Conservation (phyloP, 768 basidiomycete genomes). For the Mycena olivaceomarginata region DNA sequence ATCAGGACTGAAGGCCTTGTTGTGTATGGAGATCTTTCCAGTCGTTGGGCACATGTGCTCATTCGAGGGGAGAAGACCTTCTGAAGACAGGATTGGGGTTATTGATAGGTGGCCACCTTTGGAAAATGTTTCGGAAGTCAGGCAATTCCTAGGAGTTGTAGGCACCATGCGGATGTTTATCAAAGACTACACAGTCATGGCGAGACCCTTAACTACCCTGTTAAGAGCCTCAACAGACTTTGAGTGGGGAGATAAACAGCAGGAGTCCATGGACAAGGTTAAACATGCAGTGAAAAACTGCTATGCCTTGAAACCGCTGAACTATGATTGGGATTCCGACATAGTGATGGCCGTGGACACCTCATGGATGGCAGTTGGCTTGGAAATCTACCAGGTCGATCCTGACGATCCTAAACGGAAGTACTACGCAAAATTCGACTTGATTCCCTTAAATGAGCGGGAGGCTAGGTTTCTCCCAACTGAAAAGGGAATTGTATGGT, state of each 20-base stretch:
- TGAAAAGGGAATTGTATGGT: neutral
- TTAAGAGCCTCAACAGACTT: constrained; percentile 41
- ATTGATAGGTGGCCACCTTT: constrained; percentile 47
- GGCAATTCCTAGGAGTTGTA: constrained; percentile 55
- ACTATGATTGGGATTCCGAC: constrained; percentile 35
- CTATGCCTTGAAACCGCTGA: constrained; percentile 53
- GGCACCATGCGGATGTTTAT: constrained; percentile 45
- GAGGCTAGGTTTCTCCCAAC: constrained; percentile 41
- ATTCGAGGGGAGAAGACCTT: constrained; percentile 53
- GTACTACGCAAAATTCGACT: constrained; percentile 57
- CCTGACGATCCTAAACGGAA: constrained; percentile 41
- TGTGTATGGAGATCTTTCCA: neutral
- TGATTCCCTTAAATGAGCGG: constrained; percentile 58
- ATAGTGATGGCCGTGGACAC: constrained; percentile 56
- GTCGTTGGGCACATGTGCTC: constrained; percentile 61
- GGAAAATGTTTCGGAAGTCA: constrained; percentile 43
- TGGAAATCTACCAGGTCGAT: constrained; percentile 59
- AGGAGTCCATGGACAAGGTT: constrained; percentile 45
- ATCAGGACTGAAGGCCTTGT: constrained; percentile 34
- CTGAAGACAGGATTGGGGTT: constrained; percentile 48
- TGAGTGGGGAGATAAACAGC: constrained; percentile 53
- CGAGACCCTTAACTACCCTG: constrained; percentile 35
- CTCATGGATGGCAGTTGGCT: constrained; percentile 57
- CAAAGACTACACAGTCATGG: constrained; percentile 41
- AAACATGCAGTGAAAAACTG: constrained; percentile 37